Percentiles rank a stretch among this genome's conserved stretches.
These are phyloP conservation scores for Alternaria rosae DNA, from an alignment of 2,329 filamentous ascomycete genomes.

Conservation along the genomic window DNA sequence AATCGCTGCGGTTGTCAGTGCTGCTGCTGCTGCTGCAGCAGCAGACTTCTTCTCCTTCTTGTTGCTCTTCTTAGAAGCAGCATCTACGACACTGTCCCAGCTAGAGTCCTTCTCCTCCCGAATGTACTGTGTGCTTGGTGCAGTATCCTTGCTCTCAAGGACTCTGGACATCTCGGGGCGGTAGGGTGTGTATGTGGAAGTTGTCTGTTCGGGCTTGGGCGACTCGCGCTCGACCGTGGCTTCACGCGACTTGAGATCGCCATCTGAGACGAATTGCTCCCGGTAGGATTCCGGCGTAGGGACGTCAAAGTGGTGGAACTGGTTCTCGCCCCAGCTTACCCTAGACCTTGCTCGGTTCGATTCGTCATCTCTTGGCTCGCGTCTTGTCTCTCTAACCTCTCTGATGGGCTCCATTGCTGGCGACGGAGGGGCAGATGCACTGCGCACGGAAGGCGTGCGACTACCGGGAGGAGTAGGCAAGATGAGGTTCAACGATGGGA, in stretches of 20 bases:
- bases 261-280: conserved; percentile 47
- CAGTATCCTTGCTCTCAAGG: conserved; percentile 28
- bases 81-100: conserved; percentile 30
- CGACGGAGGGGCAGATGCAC: conserved; percentile 45
- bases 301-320: conserved; percentile 57
- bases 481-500: conserved; percentile 64
- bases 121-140: conserved; percentile 41
- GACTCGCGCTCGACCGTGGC: conserved; percentile 51
- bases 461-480: conserved; percentile 66
- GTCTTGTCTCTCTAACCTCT: conserved; percentile 26
- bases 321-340: conserved; percentile 58
- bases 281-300: conserved; percentile 54
- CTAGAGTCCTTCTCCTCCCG: conserved; percentile 34
- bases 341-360: conserved; percentile 38
- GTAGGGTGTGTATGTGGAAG: conserved; percentile 41
- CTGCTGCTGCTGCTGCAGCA: conserved; percentile 23
- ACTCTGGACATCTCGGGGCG: conserved; percentile 32
- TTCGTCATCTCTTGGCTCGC: conserved; percentile 35
- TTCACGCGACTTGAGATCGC: conserved; percentile 33
- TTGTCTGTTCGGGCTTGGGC: conserved; percentile 39
- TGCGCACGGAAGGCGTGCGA: conserved; percentile 48
- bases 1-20: conserved; percentile 28
- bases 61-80: conserved; percentile 38
- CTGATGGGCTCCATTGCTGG: conserved; percentile 42
- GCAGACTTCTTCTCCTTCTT: conserved; percentile 44